These are phyloP conservation scores for Lepiota venenata DNA, from an alignment of 768 basidiomycete species.

Conservation along the genomic window DNA sequence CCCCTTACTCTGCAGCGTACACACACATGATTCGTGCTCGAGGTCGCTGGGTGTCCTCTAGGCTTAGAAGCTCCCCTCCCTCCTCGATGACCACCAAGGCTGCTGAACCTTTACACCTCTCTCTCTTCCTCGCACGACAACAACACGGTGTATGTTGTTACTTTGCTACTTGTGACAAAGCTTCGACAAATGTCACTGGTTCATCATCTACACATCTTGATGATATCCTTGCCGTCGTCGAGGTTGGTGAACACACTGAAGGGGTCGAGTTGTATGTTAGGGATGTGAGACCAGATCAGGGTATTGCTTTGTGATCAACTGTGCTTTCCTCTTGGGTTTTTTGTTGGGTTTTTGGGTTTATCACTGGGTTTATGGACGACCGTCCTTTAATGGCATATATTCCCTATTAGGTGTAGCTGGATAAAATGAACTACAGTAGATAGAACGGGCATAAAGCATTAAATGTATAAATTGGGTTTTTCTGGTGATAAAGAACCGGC, in stretches of 20 bases:
- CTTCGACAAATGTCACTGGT: neutral
- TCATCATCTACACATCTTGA: neutral
- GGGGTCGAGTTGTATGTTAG: slow-evolving; percentile 2
- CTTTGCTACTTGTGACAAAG: neutral
- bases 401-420: no score
- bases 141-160: slow-evolving; percentile 6
- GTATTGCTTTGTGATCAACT: neutral
- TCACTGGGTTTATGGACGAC: neutral
- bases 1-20: neutral
- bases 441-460: no score
- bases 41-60: neutral
- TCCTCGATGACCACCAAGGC: no score
- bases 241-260: neutral
- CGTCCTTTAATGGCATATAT: neutral
- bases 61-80: no score
- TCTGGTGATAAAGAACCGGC: no score
- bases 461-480: no score
- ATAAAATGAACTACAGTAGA: no score
- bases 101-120: neutral
- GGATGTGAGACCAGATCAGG: slow-evolving; percentile 4
- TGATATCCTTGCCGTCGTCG: neutral
- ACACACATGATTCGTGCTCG: neutral
- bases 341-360: slow-evolving; percentile 1
- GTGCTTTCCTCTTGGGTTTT: no score
- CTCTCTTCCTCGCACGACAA: neutral